These are phyloP conservation scores for Cunninghamia lanceolata DNA, from an alignment of 75 land plant species.

Conservation along the genomic window DNA sequence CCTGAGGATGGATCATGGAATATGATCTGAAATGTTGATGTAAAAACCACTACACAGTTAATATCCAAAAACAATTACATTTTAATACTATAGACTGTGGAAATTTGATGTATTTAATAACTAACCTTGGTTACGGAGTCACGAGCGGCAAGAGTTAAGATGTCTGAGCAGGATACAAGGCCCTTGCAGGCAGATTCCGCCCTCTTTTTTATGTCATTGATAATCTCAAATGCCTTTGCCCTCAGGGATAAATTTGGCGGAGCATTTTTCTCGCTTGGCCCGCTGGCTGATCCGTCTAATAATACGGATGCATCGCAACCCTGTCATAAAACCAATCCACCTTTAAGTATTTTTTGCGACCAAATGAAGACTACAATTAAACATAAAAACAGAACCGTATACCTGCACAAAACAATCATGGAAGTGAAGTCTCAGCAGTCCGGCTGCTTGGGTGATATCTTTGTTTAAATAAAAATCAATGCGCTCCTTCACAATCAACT, in stretches of 20 bases:
- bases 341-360: background rate
- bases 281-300: slow-evolving; percentile 39
- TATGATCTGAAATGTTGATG: too few relatives aligned
- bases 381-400: background rate
- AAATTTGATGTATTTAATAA: too few relatives aligned
- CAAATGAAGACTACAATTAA: background rate
- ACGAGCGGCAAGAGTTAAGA: slow-evolving; percentile 44
- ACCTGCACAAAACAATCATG: slow-evolving; percentile 8
- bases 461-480: background rate
- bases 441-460: slow-evolving; percentile 7
- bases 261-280: slow-evolving; percentile 37
- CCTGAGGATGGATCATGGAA: too few relatives aligned
- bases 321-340: slow-evolving; percentile 11
- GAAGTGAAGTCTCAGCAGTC: background rate
- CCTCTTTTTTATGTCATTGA: slow-evolving; percentile 28
- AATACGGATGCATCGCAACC: slow-evolving; percentile 60
- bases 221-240: slow-evolving; percentile 30
- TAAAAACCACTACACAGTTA: too few relatives aligned
- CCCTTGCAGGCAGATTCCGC: slow-evolving; percentile 28
- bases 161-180: slow-evolving; percentile 55
- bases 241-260: slow-evolving; percentile 40
- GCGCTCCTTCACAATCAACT: background rate
- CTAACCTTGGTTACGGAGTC: slow-evolving; percentile 37
- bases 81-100: too few relatives aligned
- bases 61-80: too few relatives aligned